Evolutionary conservation across 768 basidiomycete species (phyloP).

Genomic region (Strobilomyces confusus): DNA sequence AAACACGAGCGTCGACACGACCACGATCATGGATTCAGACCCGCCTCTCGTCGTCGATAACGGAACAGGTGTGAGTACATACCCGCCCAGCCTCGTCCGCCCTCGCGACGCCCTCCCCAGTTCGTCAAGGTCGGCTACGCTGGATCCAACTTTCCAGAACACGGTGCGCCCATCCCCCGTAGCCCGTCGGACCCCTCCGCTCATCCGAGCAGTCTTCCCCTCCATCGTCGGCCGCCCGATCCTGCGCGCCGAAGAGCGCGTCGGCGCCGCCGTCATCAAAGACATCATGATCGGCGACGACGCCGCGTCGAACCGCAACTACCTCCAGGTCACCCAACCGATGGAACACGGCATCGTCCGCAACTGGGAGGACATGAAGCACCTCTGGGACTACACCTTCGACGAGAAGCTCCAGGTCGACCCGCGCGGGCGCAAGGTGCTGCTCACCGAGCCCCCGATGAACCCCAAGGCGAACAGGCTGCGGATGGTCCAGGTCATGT

Average conservation of each 20-base stretch:
- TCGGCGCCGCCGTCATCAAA: slow-evolving; percentile 81
- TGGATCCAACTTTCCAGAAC: slow-evolving; percentile 92
- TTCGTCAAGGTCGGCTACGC: slow-evolving; percentile 91
- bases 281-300: slow-evolving; percentile 99
- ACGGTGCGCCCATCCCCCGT: slow-evolving; percentile 49
- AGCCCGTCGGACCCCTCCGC: background rate
- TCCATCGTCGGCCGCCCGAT: slow-evolving; percentile 97
- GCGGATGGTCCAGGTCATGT: slow-evolving; percentile 97
- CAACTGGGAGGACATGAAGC: slow-evolving; percentile 99
- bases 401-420: slow-evolving; percentile 91
- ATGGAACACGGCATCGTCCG: slow-evolving; percentile 99
- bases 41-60: slow-evolving; percentile 79
- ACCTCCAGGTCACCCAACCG: slow-evolving; percentile 94
- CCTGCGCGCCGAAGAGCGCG: slow-evolving; percentile 93
- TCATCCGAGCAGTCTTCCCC: slow-evolving; percentile 67
- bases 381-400: slow-evolving; percentile 98
- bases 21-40: slow-evolving; percentile 27
- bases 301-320: slow-evolving; percentile 90
- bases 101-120: slow-evolving; percentile 35
- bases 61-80: slow-evolving; percentile 71
- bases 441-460: slow-evolving; percentile 99
- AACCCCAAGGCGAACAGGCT: slow-evolving; percentile 93
- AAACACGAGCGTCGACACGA: slow-evolving; percentile 15
- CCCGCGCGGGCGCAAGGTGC: slow-evolving; percentile 79
- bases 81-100: background rate